Conservation (phyloP, 371 early-diverging fungal species). For the Sporodiniella umbellata region DNA sequence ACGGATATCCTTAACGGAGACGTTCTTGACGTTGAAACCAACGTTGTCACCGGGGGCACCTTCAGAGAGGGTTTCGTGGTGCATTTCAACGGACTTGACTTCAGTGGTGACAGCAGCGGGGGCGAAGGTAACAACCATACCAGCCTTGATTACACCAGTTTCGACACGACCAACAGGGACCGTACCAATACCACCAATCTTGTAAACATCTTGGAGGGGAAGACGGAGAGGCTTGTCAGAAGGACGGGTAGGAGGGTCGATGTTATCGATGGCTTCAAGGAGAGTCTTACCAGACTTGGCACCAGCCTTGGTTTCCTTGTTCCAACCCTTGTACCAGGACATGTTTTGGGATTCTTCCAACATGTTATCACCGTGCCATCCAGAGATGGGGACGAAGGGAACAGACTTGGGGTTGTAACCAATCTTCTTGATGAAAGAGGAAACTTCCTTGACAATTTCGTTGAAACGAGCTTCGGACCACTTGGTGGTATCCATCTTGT, state of each 20-base stretch:
- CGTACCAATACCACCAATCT: slow-evolving; percentile 96
- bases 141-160: slow-evolving; percentile 89
- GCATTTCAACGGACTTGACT: slow-evolving; percentile 99
- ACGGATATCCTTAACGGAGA: slow-evolving; percentile 93
- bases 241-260: slow-evolving; percentile 90
- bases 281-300: slow-evolving; percentile 84
- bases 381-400: slow-evolving; percentile 95
- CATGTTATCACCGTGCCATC: slow-evolving; percentile 98
- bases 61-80: slow-evolving; percentile 90
- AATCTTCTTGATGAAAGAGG: slow-evolving; percentile 93
- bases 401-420: slow-evolving; percentile 90
- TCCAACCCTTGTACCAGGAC: slow-evolving; percentile 97
- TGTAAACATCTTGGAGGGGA: slow-evolving; percentile 97
- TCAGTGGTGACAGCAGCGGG: slow-evolving; percentile 88
- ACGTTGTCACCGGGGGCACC: slow-evolving; percentile 98
- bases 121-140: slow-evolving; percentile 92
- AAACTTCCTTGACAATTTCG: slow-evolving; percentile 92
- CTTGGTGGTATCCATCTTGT: slow-evolving; percentile 98
- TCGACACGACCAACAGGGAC: slow-evolving; percentile 98
- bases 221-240: slow-evolving; percentile 96
- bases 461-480: slow-evolving; percentile 92
- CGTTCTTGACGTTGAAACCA: slow-evolving; percentile 98
- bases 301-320: slow-evolving; percentile 86
- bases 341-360: slow-evolving; percentile 87
- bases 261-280: slow-evolving; percentile 90